Evolutionary conservation across 176 grass and related monocot species (phyloP).

Genomic region (Tuctoria greenei): DNA sequence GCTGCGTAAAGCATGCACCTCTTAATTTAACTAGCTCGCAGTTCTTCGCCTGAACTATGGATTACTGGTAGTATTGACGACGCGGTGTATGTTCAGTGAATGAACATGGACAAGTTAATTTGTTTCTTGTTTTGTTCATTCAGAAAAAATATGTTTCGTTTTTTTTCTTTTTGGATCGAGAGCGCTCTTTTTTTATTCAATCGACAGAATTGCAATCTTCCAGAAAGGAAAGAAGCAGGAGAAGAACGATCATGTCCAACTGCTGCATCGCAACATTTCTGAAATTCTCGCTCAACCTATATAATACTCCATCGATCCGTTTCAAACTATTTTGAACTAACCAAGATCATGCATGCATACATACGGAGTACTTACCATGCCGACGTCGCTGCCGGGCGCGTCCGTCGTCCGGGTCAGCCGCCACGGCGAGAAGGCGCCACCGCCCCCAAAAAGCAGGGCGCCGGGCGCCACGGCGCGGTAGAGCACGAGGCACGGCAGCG

Average conservation of each 20-base stretch:
- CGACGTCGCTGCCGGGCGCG: neutral
- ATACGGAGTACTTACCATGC: conserved; percentile 25
- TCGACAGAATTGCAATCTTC: no score
- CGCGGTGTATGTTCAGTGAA: neutral
- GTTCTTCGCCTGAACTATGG: neutral
- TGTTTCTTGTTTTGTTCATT: no score
- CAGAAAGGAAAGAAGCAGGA: no score
- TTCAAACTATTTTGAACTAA: no score
- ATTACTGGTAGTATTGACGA: neutral
- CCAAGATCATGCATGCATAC: no score
- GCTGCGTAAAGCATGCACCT: no score
- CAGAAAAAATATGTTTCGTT: no score
- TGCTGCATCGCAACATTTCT: neutral
- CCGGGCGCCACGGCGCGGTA: conserved; percentile 35
- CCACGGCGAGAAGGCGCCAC: no score
- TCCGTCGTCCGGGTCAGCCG: neutral
- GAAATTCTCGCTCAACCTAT: neutral
- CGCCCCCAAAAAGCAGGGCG: neutral
- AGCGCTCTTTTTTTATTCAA: no score
- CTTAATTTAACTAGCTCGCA: neutral
- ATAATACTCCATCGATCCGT: no score
- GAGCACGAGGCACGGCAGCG: conserved; percentile 46
- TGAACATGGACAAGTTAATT: no score
- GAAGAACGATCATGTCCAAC: neutral
- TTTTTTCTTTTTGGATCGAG: no score